These are phyloP conservation scores for Alternaria atra DNA, from an alignment of 2,329 filamentous ascomycete genomes.

Conservation along the genomic window DNA sequence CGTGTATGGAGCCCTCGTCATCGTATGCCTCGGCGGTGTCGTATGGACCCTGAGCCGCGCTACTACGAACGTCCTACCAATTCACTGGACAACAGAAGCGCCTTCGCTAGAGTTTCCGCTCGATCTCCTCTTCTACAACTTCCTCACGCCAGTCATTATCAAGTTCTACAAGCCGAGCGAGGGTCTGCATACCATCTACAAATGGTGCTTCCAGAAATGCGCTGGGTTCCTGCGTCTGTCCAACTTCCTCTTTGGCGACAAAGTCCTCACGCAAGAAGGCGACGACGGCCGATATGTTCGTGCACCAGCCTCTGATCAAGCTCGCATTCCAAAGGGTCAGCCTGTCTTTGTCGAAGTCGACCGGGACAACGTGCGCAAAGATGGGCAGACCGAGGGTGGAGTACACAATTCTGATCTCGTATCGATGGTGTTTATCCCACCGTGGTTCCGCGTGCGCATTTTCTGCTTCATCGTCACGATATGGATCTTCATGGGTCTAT, in stretches of 20 bases:
- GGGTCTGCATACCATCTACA: slow-evolving; percentile 83
- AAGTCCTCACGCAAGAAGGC: slow-evolving; percentile 83
- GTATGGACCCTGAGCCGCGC: slow-evolving; percentile 85
- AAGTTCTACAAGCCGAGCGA: slow-evolving; percentile 86
- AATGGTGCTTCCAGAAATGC: slow-evolving; percentile 94
- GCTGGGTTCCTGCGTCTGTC: slow-evolving; percentile 82
- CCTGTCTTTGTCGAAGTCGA: slow-evolving; percentile 81
- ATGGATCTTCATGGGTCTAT: slow-evolving; percentile 91
- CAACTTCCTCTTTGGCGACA: slow-evolving; percentile 91
- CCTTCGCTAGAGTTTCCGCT: slow-evolving; percentile 94
- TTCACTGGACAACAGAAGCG: slow-evolving; percentile 92
- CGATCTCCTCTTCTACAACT: slow-evolving; percentile 95
- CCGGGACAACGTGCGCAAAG: slow-evolving; percentile 70
- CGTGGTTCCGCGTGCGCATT: slow-evolving; percentile 81
- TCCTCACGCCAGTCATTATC: slow-evolving; percentile 88
- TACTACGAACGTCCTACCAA: slow-evolving; percentile 78
- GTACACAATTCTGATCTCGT: slow-evolving; percentile 56
- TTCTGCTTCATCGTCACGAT: slow-evolving; percentile 87
- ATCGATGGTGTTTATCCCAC: slow-evolving; percentile 75
- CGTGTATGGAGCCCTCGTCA: slow-evolving; percentile 91
- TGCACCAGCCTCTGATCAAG: slow-evolving; percentile 93
- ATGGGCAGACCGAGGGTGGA: slow-evolving; percentile 60
- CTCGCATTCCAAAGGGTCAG: slow-evolving; percentile 87
- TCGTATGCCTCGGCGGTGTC: slow-evolving; percentile 91
- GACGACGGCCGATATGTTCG: slow-evolving; percentile 84